Conservation (phyloP, 2,329 filamentous ascomycete genomes). For the Leptosphaerulina australis region DNA sequence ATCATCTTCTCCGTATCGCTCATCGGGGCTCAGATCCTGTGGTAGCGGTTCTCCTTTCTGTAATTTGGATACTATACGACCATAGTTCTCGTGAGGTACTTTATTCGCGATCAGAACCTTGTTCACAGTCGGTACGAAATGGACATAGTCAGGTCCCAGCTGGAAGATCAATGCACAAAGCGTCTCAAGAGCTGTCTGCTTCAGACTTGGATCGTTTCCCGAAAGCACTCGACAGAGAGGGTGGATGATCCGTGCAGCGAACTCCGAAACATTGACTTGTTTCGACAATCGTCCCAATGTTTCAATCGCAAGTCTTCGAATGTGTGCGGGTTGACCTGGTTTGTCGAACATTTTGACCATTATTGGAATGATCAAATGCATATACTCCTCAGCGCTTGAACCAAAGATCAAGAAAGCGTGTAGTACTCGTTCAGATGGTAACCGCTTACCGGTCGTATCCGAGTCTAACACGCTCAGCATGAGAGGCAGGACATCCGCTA, state of each 20-base stretch:
- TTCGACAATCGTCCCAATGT: conserved; percentile 92
- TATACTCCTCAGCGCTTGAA: conserved; percentile 94
- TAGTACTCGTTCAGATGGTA: conserved; percentile 85
- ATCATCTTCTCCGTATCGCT: conserved; percentile 75
- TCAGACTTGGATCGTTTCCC: conserved; percentile 72
- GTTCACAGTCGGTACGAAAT: conserved; percentile 92
- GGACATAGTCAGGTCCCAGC: conserved; percentile 90
- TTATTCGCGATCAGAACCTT: conserved; percentile 79
- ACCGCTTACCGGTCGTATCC: conserved; percentile 75
- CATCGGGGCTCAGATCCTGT: conserved; percentile 88
- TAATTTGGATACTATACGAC: conserved; percentile 87
- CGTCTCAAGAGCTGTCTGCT: conserved; percentile 86
- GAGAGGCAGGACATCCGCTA: conserved; percentile 84
- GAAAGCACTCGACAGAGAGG: conserved; percentile 83
- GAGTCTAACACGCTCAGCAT: conserved; percentile 95
- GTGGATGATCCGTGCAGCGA: conserved; percentile 94
- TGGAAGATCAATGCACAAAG: conserved; percentile 95
- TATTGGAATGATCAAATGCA: conserved; percentile 97
- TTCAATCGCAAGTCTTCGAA: conserved; percentile 89
- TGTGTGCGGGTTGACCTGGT: conserved; percentile 75
- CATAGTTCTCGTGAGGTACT: conserved; percentile 88
- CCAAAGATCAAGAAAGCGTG: conserved; percentile 97
- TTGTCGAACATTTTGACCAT: conserved; percentile 95
- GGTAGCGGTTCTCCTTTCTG: conserved; percentile 95
- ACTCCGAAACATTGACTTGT: conserved; percentile 97